These are phyloP conservation scores for Ophiostoma sp. DNA, from an alignment of 2,329 filamentous ascomycete species.

Conservation along the genomic window DNA sequence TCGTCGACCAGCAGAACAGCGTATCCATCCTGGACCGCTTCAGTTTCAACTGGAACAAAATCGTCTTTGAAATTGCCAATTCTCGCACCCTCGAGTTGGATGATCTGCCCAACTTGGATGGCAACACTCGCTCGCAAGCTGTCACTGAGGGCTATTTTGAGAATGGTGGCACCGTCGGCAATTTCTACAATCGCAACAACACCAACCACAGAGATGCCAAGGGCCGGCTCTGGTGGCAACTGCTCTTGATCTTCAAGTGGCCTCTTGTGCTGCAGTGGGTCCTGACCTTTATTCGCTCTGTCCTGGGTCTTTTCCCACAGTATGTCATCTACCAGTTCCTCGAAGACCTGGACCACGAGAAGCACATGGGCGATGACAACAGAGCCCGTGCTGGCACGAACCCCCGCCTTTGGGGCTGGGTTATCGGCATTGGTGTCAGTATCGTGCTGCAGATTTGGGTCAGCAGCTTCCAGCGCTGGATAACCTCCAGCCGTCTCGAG, in stretches of 20 bases:
- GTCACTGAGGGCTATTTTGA: conserved; percentile 28
- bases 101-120: conserved; percentile 35
- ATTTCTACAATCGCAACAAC: conserved; percentile 1
- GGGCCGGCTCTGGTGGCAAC: conserved; percentile 34
- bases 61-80: conserved; percentile 33
- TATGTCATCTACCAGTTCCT: conserved; percentile 36
- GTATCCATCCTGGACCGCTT: conserved; percentile 32
- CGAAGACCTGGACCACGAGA: conserved; percentile 32
- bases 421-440: conserved; percentile 32
- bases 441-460: conserved; percentile 34
- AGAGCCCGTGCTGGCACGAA: conserved; percentile 22
- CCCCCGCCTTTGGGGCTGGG: conserved; percentile 34
- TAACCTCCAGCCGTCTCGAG: conserved; percentile 34
- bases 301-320: conserved; percentile 35
- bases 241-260: conserved; percentile 31
- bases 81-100: conserved; percentile 32
- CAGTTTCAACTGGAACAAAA: conserved; percentile 34
- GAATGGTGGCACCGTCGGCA: conserved; percentile 27
- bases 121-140: conserved; percentile 31
- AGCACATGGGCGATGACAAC: conserved; percentile 20
- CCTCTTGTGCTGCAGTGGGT: conserved; percentile 34
- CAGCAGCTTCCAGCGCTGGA: conserved; percentile 34
- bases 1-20: conserved; percentile 37
- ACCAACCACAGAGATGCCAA: conserved; percentile 19
- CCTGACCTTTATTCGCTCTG: conserved; percentile 32